phyloP scores from a whole-genome alignment of 441 rosid species.

The Eruca vesicaria region DNA sequence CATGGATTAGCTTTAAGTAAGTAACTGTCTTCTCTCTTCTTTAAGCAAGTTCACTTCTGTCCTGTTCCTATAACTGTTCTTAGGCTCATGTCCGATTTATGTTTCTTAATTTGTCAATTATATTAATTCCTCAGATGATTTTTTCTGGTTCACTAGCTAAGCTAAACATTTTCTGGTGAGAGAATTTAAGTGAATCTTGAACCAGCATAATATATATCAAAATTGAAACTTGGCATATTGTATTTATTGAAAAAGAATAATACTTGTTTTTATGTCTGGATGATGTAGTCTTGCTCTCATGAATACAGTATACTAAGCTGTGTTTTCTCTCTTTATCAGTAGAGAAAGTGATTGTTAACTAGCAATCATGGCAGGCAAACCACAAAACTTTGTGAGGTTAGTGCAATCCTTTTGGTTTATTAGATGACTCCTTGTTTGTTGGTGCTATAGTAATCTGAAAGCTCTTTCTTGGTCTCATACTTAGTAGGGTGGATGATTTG shows the following conservation, averaged over 20 bases:
- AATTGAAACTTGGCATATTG: not conserved
- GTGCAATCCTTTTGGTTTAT: not conserved
- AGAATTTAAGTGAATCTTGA: not conserved
- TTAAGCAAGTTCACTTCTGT: conserved; percentile 7
- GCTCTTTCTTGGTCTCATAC: not conserved
- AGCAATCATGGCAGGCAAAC: conserved; percentile 32
- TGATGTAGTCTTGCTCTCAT: conserved; percentile 10
- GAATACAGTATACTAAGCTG: not conserved
- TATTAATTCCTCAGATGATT: not conserved
- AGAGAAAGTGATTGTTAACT: not conserved
- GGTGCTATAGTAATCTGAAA: conserved; percentile 20
- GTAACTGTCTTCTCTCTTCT: conserved; percentile 18
- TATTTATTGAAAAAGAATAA: not conserved
- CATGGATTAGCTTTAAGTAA: conserved; percentile 20
- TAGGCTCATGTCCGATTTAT: not conserved
- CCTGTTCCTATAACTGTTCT: conserved; percentile 10
- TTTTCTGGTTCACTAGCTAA: not conserved
- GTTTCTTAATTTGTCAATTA: not conserved
- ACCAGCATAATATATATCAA: not conserved
- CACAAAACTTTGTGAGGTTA: conserved; percentile 25
- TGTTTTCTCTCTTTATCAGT: not conserved
- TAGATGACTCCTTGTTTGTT: not conserved
- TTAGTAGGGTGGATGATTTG: conserved; percentile 78
- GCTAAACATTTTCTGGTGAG: conserved; percentile 14
- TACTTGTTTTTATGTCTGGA: not conserved